Conservation (phyloP, 257 asterid species). For the Hygrophila difformis region DNA sequence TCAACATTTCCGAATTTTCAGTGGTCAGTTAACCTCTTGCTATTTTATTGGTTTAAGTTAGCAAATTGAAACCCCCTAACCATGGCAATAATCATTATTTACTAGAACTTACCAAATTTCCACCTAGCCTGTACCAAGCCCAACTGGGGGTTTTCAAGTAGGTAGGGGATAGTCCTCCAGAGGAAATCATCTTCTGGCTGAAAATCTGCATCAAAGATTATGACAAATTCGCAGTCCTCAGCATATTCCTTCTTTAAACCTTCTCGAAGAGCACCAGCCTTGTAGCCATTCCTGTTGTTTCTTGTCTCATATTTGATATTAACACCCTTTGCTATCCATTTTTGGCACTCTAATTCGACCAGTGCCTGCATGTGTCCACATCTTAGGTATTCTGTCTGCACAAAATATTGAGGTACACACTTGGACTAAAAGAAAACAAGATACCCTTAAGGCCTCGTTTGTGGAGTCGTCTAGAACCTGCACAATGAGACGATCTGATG, state of each 20-base stretch:
- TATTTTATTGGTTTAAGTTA: neutral
- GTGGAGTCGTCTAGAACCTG: too few relatives aligned
- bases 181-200: conserved; percentile 88
- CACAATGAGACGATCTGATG: too few relatives aligned
- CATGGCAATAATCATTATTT: neutral
- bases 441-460: too few relatives aligned
- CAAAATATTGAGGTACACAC: neutral
- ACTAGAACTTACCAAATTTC: conserved; percentile 64
- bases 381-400: conserved; percentile 1
- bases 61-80: neutral
- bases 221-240: conserved; percentile 70
- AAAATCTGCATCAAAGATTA: conserved; percentile 89
- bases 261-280: conserved; percentile 89
- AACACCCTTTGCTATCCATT: conserved; percentile 63
- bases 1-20: neutral
- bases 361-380: conserved; percentile 37
- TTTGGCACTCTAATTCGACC: conserved; percentile 68
- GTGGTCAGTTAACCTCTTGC: conserved; percentile 1
- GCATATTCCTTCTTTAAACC: conserved; percentile 73
- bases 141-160: conserved; percentile 67
- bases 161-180: conserved; percentile 79
- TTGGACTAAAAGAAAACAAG: too few relatives aligned
- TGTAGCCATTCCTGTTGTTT: conserved; percentile 87
- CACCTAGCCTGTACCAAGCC: conserved; percentile 96
- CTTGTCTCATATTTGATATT: conserved; percentile 72